These are phyloP conservation scores for Jackrogersella multiformis DNA, from an alignment of 495 filamentous ascomycete genomes.

Conservation along the genomic window DNA sequence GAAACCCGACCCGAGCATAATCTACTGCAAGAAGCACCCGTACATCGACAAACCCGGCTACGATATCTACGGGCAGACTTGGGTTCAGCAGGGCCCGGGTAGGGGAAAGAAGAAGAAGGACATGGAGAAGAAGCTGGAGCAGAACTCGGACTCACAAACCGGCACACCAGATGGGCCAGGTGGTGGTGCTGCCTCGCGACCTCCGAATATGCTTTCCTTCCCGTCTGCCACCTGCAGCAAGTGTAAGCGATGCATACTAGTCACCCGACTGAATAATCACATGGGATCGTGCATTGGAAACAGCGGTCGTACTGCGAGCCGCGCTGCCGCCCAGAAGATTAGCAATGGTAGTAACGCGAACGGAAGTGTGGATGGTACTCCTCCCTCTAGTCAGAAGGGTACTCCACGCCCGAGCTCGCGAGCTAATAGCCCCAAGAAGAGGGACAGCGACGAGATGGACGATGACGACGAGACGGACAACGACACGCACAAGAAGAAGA, in stretches of 20 bases:
- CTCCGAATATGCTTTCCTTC: conserved; percentile 66
- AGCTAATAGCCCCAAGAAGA: conserved; percentile 59
- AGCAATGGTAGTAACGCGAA: conserved; percentile 60
- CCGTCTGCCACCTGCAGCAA: conserved; percentile 67
- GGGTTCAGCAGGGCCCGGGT: conserved; percentile 61
- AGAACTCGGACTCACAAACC: conserved; percentile 59
- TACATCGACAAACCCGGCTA: conserved; percentile 76
- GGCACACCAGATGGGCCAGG: conserved; percentile 56
- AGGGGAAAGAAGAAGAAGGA: conserved; percentile 69
- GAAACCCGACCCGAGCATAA: conserved; percentile 67
- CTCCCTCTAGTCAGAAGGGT: conserved; percentile 65
- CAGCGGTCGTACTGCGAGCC: conserved; percentile 72
- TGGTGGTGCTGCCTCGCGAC: conserved; percentile 52
- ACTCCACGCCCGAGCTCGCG: conserved; percentile 65
- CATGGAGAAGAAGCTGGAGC: conserved; percentile 64
- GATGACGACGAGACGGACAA: conserved; percentile 62
- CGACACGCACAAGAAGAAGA: conserved; percentile 61
- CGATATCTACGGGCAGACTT: conserved; percentile 86
- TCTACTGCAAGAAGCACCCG: conserved; percentile 81
- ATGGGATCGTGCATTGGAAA: conserved; percentile 84
- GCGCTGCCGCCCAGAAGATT: conserved; percentile 65
- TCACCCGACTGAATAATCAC: conserved; percentile 73
- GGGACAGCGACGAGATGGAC: conserved; percentile 58
- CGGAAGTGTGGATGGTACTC: conserved; percentile 61
- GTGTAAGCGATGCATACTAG: conserved; percentile 63